These are phyloP conservation scores for Arachis stenosperma DNA, from an alignment of 306 rosid species.

Conservation along the genomic window DNA sequence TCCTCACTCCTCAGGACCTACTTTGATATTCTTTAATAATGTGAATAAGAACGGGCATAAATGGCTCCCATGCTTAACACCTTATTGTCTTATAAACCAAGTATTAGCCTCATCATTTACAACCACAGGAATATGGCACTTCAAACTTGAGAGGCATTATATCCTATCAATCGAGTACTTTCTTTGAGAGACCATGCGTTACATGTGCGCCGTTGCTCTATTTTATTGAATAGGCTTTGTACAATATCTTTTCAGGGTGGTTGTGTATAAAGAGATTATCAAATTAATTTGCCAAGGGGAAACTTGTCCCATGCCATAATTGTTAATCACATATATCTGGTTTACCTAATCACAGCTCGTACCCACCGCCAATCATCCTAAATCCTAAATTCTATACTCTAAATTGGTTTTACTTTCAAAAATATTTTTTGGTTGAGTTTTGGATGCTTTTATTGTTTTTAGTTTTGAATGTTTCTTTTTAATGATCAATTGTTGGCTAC, in stretches of 20 bases:
- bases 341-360: neutral
- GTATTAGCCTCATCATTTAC: neutral
- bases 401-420: too few species aligned
- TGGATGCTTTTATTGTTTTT: too few species aligned
- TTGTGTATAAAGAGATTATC: neutral
- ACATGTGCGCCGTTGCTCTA: neutral
- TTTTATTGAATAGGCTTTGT: conserved; percentile 21
- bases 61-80: neutral
- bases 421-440: too few species aligned
- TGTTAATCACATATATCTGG: conserved; percentile 1
- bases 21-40: neutral
- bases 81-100: neutral
- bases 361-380: too few species aligned
- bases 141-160: neutral
- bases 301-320: neutral
- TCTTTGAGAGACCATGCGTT: neutral
- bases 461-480: too few species aligned
- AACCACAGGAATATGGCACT: neutral
- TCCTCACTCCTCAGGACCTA: neutral
- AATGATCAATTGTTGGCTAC: too few species aligned
- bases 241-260: conserved; percentile 3
- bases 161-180: neutral
- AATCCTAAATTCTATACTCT: too few species aligned
- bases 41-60: neutral
- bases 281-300: neutral